A percentile compares a stretch with the other conserved stretches of the same genome.
Conservation (phyloP, 1,139 yeast genomes). For the Debaryomyces coudertii region DNA sequence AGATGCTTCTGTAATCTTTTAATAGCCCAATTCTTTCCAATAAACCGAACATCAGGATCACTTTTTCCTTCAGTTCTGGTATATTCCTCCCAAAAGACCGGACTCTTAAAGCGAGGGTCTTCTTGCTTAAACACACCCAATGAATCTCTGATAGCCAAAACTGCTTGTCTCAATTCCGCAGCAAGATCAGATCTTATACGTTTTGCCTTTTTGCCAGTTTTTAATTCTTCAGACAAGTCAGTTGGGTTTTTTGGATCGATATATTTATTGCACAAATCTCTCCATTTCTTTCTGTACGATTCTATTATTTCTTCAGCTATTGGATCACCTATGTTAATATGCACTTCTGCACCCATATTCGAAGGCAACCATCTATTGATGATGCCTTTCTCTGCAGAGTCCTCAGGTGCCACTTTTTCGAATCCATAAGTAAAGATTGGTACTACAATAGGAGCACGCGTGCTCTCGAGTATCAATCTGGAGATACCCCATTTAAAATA, state of each 20-base stretch:
- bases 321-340: conserved; percentile 73
- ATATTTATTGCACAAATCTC: conserved; percentile 56
- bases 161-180: conserved; percentile 63
- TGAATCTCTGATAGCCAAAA: conserved; percentile 57
- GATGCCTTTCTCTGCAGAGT: conserved; percentile 54
- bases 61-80: conserved; percentile 66
- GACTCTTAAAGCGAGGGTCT: conserved; percentile 62
- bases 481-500: conserved; percentile 97
- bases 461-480: conserved; percentile 77
- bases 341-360: conserved; percentile 68
- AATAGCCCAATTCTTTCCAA: conserved; percentile 82
- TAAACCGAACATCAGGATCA: conserved; percentile 67
- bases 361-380: conserved; percentile 63
- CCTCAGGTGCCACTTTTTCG: conserved; percentile 86
- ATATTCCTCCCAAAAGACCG: conserved; percentile 71
- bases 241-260: conserved; percentile 51
- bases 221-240: conserved; percentile 65
- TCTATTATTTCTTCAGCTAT: conserved; percentile 64
- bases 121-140: conserved; percentile 58
- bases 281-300: conserved; percentile 69
- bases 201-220: conserved; percentile 64
- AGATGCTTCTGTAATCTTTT: conserved; percentile 64
- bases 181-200: conserved; percentile 72
- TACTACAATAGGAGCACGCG: conserved; percentile 82
- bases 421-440: conserved; percentile 89